Base-by-base conservation (phyloP, 257 asterid species). In the Plectranthus barbatus region DNA sequence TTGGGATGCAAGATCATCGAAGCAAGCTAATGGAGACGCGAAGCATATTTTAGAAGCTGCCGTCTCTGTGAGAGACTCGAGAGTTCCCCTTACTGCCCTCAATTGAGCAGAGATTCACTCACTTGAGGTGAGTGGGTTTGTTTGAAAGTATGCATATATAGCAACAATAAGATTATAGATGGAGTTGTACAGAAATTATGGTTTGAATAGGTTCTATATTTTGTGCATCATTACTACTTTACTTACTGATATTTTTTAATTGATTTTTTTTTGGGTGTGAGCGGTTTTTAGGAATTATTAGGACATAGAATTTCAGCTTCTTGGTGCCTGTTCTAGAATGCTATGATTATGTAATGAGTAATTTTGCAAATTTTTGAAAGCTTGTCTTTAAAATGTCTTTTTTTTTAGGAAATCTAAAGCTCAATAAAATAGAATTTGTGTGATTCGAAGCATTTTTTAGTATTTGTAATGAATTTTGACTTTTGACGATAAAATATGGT, bases 41-140 rank as follows among this genome's bases (percentile, higher is more conserved):
- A 88, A 83, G 80, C 92, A 84, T 44, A 55, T 68, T 52, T 78
- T 68, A 45, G 95, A 82, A 36, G 84, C 85, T n/a, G 79, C 83
- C 9, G 70, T 75, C 58, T 79, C 86, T 17, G 46, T 86, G 76
- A 80, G 85, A 75, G 97, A 89, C 70, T 73, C 94, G 13, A 80
- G 97, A 66, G 64, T 76, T 69, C 97, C 97, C 52, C 95, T 90
- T 59, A 85, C 87, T 56, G 82, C 97, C 62, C 73, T 88, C 56
- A 88, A 88, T 58, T 83, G 37, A 67, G 54, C n/a, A n/a, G n/a
- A n/a, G n/a, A n/a, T n/a, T n/a, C n/a, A n/a, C n/a, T n/a, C n/a
- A n/a, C n/a, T n/a, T n/a, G 14, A 44, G 34, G 12, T 42, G 11
- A 23, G 36, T 3, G 49, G 39, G 3, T 12, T 26, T 34, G 15